Evolutionary conservation across 2,329 filamentous ascomycete species (phyloP), one percentile per base, ranked within the genome.

Genomic region (Cladosporium sp.): DNA sequence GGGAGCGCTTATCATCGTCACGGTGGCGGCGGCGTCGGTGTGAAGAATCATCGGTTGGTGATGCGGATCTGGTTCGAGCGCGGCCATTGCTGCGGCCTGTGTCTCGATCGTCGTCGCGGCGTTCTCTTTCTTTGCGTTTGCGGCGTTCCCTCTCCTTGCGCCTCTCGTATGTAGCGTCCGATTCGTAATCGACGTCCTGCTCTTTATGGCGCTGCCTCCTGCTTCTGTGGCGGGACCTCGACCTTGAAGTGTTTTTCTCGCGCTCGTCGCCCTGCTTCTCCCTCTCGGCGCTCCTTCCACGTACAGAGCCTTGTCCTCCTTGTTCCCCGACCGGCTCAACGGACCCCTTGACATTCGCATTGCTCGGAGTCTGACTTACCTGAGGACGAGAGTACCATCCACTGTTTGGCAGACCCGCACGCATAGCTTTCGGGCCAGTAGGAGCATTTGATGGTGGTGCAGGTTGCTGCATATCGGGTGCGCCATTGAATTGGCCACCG

Each of bases 341-440:
- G 9, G 39, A 43, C 2, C 32, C 20, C 12, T 22, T 39, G 18
- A 38, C 48, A 20, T 27, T 20, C 16, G 48, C 20, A 18, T 27
- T 30, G 33, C 39, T 43, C 18, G 40, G n/a, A 22, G 40, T 32
- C 15, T 50, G 49, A 51, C 41, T 47, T 35, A 46, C 41, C 52
- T 43, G 54, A 13, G 51, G 51, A 41, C 57, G 55, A 25, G 57
- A 56, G 65, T 52, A 73, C 72, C 87, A 79, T 58, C 86, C 88
- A 51, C 85, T 91, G 67, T 94, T 94, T 45, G 88, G 86, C 9
- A 90, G 75, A 25, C 90, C 89, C 69, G 93, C 86, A 55, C 92
- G 81, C 88, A 97, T 95, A 15, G 93, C 93, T 70, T 93, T 91
- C 41, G 93, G 93, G 8, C 91, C 93, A 49, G 86, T 95, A 22